Percentiles rank a stretch among this genome's conserved stretches.
Evolutionary conservation across 1,284 basidiomycete species (phyloP).

Genomic region (Phlebopus sp.): DNA sequence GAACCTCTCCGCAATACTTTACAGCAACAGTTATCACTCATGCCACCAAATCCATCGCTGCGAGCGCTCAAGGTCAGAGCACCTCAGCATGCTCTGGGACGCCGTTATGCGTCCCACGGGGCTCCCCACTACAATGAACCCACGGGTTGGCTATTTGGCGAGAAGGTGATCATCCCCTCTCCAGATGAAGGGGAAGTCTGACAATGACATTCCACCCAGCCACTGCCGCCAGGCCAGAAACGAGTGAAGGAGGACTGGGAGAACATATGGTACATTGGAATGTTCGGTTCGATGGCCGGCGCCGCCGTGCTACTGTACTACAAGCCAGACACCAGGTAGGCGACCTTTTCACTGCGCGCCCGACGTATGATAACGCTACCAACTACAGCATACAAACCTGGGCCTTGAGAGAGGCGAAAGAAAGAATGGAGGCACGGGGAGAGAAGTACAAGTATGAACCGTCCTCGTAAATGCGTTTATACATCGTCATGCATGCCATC

Average conservation of each 20-base stretch:
- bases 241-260: slow-evolving; percentile 89
- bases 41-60: slow-evolving; percentile 35
- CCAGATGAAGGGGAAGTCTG: slow-evolving; percentile 7
- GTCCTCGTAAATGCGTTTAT: slow-evolving; percentile 26
- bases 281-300: slow-evolving; percentile 86
- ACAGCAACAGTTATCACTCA: slow-evolving; percentile 18
- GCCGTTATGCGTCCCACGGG: slow-evolving; percentile 70
- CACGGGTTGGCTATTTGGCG: slow-evolving; percentile 82
- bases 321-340: slow-evolving; percentile 94
- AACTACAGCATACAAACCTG: slow-evolving; percentile 76
- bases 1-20: neutral
- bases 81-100: slow-evolving; percentile 21
- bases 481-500: neutral
- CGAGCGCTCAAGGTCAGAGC: slow-evolving; percentile 25
- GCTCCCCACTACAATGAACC: slow-evolving; percentile 85
- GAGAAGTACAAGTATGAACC: slow-evolving; percentile 81
- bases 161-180: slow-evolving; percentile 62
- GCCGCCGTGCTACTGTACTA: slow-evolving; percentile 81
- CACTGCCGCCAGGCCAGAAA: slow-evolving; percentile 75
- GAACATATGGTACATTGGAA: slow-evolving; percentile 83
- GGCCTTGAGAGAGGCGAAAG: slow-evolving; percentile 86
- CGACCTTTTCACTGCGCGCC: slow-evolving; percentile 11
- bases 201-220: slow-evolving; percentile 42
- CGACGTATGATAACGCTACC: neutral
- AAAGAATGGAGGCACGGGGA: slow-evolving; percentile 84